A percentile compares a stretch with the other conserved stretches of the same genome.
These are phyloP conservation scores for Plasmodium ovale DNA, from an alignment of 169 alveolate genomes.

Conservation along the genomic window DNA sequence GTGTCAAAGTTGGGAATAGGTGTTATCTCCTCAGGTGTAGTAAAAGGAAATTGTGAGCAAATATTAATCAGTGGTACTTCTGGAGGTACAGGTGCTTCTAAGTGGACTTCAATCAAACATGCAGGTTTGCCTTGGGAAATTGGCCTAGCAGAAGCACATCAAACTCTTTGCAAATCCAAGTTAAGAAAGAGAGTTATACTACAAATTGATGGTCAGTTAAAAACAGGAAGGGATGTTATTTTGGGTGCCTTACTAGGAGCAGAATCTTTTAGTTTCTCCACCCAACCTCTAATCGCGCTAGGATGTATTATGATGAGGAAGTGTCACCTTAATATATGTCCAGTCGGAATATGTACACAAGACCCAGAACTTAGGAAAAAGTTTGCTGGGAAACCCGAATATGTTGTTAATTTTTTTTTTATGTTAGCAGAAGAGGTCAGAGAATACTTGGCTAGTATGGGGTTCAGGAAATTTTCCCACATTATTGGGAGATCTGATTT, in stretches of 20 bases:
- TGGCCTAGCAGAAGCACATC: constrained; percentile 89
- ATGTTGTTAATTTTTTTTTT: constrained; percentile 83
- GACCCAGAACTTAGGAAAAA: constrained; percentile 86
- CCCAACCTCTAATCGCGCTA: constrained; percentile 84
- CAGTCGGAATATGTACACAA: constrained; percentile 89
- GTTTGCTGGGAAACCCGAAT: constrained; percentile 88
- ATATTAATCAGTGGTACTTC: constrained; percentile 84
- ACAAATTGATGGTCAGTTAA: constrained; percentile 86
- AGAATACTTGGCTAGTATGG: constrained; percentile 82
- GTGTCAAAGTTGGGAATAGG: constrained; percentile 88
- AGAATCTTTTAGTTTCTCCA: constrained; percentile 85
- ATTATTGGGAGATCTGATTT: constrained; percentile 77
- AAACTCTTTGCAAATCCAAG: constrained; percentile 78
- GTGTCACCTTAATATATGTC: constrained; percentile 88
- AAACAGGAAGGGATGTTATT: constrained; percentile 86
- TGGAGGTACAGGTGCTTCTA: constrained; percentile 90
- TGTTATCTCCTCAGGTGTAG: constrained; percentile 85
- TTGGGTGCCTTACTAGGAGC: constrained; percentile 87
- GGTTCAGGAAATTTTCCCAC: constrained; percentile 78
- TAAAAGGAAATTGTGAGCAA: constrained; percentile 87
- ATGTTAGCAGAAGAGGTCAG: constrained; percentile 85
- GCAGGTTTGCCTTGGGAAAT: constrained; percentile 89
- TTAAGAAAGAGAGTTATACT: constrained; percentile 81
- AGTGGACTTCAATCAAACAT: constrained; percentile 86
- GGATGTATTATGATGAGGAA: constrained; percentile 90